Percentiles rank a stretch among this genome's conserved stretches.
Conservation (phyloP, 371 early-diverging fungal species). For the Saksenaea vasiformis region DNA sequence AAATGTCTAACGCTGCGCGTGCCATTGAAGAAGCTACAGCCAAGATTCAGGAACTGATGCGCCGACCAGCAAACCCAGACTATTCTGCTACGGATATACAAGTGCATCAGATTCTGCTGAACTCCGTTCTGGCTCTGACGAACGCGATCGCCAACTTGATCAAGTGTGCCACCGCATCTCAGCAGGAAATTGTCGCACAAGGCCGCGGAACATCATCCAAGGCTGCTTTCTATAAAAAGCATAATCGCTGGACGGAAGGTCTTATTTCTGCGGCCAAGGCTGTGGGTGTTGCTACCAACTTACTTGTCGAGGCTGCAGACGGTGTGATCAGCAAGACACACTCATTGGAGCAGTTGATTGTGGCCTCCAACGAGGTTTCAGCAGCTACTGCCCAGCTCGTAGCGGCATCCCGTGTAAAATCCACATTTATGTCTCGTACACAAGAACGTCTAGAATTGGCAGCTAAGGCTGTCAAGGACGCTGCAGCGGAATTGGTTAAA, state of each 20-base stretch:
- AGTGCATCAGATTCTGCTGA: slow-evolving; percentile 89
- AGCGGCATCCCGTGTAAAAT: slow-evolving; percentile 95
- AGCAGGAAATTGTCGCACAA: slow-evolving; percentile 96
- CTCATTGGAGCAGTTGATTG: slow-evolving; percentile 91
- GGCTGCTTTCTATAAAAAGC: slow-evolving; percentile 96
- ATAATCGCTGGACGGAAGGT: slow-evolving; percentile 99
- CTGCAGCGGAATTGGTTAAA: slow-evolving; percentile 88
- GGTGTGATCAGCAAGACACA: slow-evolving; percentile 92
- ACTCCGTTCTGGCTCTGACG: slow-evolving; percentile 89
- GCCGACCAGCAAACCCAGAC: slow-evolving; percentile 71
- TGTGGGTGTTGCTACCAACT: slow-evolving; percentile 89
- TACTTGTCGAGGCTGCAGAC: slow-evolving; percentile 94
- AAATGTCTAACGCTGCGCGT: slow-evolving; percentile 90
- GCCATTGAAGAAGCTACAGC: slow-evolving; percentile 92
- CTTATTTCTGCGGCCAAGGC: slow-evolving; percentile 96
- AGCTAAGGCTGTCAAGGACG: slow-evolving; percentile 91
- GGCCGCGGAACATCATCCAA: slow-evolving; percentile 85
- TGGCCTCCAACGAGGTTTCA: slow-evolving; percentile 93
- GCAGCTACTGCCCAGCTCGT: slow-evolving; percentile 97
- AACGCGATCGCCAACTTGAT: slow-evolving; percentile 95
- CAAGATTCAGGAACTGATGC: slow-evolving; percentile 78
- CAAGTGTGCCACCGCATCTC: slow-evolving; percentile 90
- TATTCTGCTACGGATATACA: slow-evolving; percentile 78
- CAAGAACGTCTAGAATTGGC: slow-evolving; percentile 92
- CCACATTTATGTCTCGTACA: slow-evolving; percentile 86